phyloP scores from a whole-genome alignment of 2,329 filamentous ascomycete genomes.

The Botryotinia narcissicola region DNA sequence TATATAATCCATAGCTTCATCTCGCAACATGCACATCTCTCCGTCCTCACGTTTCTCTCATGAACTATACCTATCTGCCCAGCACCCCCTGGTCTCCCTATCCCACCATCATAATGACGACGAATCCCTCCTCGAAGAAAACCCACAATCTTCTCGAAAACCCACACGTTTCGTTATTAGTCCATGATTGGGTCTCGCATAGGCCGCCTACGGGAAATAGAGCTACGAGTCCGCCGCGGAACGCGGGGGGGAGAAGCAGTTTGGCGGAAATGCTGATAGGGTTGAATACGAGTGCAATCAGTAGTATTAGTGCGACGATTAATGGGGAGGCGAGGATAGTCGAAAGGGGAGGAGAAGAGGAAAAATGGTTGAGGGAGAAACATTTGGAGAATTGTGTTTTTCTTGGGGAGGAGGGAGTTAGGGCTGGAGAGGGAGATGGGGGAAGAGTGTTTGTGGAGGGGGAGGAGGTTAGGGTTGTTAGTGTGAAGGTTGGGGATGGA shows the following conservation, averaged over 20 bases:
- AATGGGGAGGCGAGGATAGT: conserved; percentile 81
- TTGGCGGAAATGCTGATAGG: conserved; percentile 83
- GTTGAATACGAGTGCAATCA: conserved; percentile 84
- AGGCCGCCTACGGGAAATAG: conserved; percentile 73
- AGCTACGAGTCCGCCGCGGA: conserved; percentile 54
- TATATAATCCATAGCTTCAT: conserved; percentile 65
- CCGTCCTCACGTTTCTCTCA: conserved; percentile 87
- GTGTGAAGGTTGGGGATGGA: conserved; percentile 80
- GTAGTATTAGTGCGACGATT: conserved; percentile 88
- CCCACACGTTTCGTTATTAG: conserved; percentile 85
- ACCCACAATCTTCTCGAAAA: conserved; percentile 80
- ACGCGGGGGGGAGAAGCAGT: conserved; percentile 65
- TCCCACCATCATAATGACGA: conserved; percentile 96
- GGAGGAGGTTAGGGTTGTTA: conserved; percentile 81
- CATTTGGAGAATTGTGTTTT: conserved; percentile 95
- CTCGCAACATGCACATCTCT: conserved; percentile 85
- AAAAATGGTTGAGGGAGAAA: conserved; percentile 75
- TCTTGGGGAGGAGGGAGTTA: conserved; percentile 51
- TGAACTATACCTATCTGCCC: conserved; percentile 98
- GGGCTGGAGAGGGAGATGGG: conserved; percentile 48
- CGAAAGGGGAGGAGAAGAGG: conserved; percentile 71
- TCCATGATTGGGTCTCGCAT: conserved; percentile 97
- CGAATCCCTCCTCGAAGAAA: conserved; percentile 74
- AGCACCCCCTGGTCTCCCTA: conserved; percentile 64
- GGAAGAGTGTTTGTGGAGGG: conserved; percentile 70